Percentiles rank a stretch among this genome's conserved stretches.
Conservation (phyloP, 148 eudicot genomes). For the Euryodendron excelsum region DNA sequence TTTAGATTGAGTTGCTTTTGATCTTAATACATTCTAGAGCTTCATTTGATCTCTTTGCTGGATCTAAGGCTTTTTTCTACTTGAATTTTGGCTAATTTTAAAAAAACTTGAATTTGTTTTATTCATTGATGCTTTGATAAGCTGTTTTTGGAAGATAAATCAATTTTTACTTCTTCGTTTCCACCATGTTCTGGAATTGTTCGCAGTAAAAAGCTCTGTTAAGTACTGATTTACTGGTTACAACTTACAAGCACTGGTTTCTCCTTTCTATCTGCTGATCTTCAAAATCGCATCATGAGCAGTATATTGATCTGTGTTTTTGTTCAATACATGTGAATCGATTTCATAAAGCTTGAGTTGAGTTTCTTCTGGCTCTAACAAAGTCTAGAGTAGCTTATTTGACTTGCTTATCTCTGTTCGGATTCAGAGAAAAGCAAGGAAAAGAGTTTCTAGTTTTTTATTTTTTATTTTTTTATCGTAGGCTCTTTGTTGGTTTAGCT, state of each 20-base stretch:
- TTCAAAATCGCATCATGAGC: not conserved
- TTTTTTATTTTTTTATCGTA: not conserved
- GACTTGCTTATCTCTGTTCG: not conserved
- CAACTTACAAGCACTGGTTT: not conserved
- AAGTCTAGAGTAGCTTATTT: not conserved
- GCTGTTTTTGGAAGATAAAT: not conserved
- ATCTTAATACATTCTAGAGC: not conserved
- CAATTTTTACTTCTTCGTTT: not conserved
- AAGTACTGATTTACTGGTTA: not conserved
- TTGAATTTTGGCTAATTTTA: not conserved
- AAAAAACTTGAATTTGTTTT: not conserved
- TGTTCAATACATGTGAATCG: not conserved
- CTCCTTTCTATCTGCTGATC: not conserved
- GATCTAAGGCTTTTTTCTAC: not conserved
- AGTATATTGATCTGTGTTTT: conserved; percentile 3
- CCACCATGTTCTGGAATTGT: not conserved
- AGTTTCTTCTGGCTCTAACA: not conserved
- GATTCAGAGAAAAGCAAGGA: not conserved
- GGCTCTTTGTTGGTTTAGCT: not conserved
- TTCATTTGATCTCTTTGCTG: not conserved
- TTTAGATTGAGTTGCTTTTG: not conserved
- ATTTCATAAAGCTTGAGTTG: not conserved
- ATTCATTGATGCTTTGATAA: not conserved
- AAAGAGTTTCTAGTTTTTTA: not conserved
- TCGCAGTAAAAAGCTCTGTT: not conserved